These are phyloP conservation scores for Diaporthe sp. DNA, from an alignment of 2,329 filamentous ascomycete species.

Conservation along the genomic window DNA sequence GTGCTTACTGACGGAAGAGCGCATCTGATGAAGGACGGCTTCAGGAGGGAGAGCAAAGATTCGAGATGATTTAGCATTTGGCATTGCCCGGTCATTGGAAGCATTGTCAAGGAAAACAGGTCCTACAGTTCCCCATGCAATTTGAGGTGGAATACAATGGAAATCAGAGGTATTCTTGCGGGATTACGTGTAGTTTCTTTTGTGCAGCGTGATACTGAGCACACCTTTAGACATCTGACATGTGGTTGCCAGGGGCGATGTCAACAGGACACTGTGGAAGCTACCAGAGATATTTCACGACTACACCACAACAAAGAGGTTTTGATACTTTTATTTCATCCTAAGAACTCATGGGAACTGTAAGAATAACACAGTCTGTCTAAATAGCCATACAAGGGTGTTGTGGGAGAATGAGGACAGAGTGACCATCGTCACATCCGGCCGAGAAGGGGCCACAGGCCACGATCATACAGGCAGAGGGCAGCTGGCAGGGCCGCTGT, in stretches of 20 bases:
- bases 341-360: rapidly evolving
- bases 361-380: not conserved
- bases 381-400: rapidly evolving
- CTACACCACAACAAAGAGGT: not conserved
- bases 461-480: not conserved
- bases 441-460: not conserved
- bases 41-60: not conserved
- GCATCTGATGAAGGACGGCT: not conserved
- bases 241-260: not conserved
- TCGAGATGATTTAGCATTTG: not conserved
- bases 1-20: too few relatives aligned
- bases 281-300: not conserved
- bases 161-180: rapidly evolving
- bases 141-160: too few relatives aligned
- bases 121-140: not conserved
- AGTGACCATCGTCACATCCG: not conserved
- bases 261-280: not conserved
- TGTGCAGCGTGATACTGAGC: not conserved
- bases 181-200: not conserved
- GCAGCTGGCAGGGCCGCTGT: too few relatives aligned
- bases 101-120: not conserved
- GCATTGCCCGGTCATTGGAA: not conserved
- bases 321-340: not conserved
- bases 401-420: not conserved
- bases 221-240: not conserved